These are phyloP conservation scores for Castanea crenata DNA, from an alignment of 306 rosid species.

Conservation along the genomic window DNA sequence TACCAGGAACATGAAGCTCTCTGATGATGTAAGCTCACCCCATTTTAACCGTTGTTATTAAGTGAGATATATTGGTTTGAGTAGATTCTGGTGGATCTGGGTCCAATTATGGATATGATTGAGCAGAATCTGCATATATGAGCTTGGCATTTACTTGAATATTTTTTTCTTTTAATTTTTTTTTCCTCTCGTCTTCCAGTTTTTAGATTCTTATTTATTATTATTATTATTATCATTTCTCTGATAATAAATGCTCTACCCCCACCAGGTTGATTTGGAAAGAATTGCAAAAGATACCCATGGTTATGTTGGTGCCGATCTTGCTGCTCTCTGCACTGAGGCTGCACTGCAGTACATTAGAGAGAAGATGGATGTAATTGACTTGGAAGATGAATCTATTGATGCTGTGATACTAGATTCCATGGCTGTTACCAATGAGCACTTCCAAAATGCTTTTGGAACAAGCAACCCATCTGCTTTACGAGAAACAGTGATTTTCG, in stretches of 20 bases:
- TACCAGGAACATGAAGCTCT: constrained; percentile 72
- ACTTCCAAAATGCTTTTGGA: constrained; percentile 72
- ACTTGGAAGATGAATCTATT: constrained; percentile 64
- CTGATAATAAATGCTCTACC: background rate
- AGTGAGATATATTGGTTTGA: background rate
- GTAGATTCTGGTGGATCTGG: background rate
- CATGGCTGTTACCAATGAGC: constrained; percentile 65
- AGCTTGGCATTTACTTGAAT: background rate
- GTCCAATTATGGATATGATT: background rate
- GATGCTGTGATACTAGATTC: constrained; percentile 65
- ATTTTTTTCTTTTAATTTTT: background rate
- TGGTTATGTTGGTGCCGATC: constrained; percentile 74
- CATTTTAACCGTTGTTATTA: background rate
- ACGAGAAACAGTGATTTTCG: constrained; percentile 58
- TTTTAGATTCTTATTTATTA: background rate
- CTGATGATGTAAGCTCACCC: constrained; percentile 54
- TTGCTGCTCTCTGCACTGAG: constrained; percentile 75
- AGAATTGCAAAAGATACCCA: constrained; percentile 59
- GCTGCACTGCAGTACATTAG: constrained; percentile 73
- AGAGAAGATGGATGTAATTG: constrained; percentile 70
- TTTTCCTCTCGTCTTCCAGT: background rate
- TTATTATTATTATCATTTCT: background rate
- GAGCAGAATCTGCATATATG: background rate
- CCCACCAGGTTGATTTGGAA: constrained; percentile 52
- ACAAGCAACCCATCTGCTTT: constrained; percentile 72